Conservation (phyloP, 129 eudicot species). For the Flaveria brownii region DNA sequence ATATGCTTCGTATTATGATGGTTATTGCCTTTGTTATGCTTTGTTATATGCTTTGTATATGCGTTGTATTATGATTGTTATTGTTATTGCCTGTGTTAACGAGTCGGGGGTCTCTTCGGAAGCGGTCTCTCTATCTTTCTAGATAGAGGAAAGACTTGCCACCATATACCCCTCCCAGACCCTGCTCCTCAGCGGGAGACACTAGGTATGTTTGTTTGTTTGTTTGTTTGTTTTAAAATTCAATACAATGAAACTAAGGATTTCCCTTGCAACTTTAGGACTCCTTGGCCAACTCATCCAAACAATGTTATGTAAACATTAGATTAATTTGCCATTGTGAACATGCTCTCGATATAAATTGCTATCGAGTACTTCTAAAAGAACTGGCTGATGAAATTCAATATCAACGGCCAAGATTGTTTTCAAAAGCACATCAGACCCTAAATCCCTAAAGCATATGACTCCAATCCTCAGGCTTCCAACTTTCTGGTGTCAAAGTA, state of each 20-base stretch:
- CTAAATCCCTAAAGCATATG: neutral
- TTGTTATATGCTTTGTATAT: too few relatives aligned
- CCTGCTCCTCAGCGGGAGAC: too few relatives aligned
- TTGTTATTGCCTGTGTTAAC: too few relatives aligned
- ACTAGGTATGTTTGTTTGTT: too few relatives aligned
- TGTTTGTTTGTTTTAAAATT: neutral
- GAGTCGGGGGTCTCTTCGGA: too few relatives aligned
- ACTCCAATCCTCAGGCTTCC: neutral
- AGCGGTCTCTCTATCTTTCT: too few relatives aligned
- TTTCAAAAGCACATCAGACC: constrained; percentile 4
- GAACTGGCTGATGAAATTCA: neutral
- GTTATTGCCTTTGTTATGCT: too few relatives aligned
- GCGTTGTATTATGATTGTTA: too few relatives aligned
- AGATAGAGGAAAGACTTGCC: too few relatives aligned
- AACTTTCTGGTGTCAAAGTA: neutral
- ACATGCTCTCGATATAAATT: neutral
- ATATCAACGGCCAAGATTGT: neutral
- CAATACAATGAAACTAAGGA: neutral
- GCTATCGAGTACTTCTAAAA: neutral
- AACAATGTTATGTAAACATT: neutral
- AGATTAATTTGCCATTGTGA: neutral
- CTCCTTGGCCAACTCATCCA: neutral
- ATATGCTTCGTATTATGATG: too few relatives aligned
- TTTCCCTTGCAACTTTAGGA: neutral
- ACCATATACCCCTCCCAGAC: too few relatives aligned